These are phyloP conservation scores for Pachysandra terminalis DNA, from an alignment of 164 flowering plant genomes.

Conservation along the genomic window DNA sequence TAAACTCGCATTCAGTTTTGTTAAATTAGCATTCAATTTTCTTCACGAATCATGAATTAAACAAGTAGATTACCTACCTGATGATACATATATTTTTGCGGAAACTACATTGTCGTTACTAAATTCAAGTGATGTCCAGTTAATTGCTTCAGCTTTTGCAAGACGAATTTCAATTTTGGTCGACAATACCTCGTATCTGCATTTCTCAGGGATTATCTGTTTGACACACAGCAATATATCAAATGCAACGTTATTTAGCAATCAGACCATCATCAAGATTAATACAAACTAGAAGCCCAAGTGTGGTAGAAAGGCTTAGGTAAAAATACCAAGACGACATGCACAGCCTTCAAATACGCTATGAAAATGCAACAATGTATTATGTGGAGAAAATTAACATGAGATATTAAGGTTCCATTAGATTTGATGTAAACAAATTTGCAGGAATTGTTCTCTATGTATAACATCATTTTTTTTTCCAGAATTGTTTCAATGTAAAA, in stretches of 20 bases:
- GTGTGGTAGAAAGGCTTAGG: not conserved
- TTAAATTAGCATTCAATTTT: too few species aligned
- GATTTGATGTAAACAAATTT: too few species aligned
- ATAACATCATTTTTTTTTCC: too few species aligned
- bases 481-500: too few species aligned
- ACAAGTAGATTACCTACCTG: slow-evolving; percentile 37
- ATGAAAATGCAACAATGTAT: not conserved
- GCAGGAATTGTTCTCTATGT: too few species aligned
- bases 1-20: too few species aligned
- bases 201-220: slow-evolving; percentile 77
- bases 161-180: slow-evolving; percentile 93
- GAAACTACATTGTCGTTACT: slow-evolving; percentile 35
- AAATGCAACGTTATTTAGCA: not conserved
- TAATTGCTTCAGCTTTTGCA: slow-evolving; percentile 70
- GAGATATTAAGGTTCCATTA: too few species aligned
- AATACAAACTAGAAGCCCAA: not conserved
- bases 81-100: slow-evolving; percentile 35
- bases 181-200: slow-evolving; percentile 63
- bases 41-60: not conserved
- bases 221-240: slow-evolving; percentile 10
- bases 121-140: slow-evolving; percentile 84
- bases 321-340: too few species aligned
- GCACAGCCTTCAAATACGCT: not conserved
- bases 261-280: not conserved
- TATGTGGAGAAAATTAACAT: not conserved